Percentiles rank a stretch among this genome's conserved stretches.
These are phyloP conservation scores for Polyporus arcularius DNA, from an alignment of 768 basidiomycete genomes.

Conservation along the genomic window DNA sequence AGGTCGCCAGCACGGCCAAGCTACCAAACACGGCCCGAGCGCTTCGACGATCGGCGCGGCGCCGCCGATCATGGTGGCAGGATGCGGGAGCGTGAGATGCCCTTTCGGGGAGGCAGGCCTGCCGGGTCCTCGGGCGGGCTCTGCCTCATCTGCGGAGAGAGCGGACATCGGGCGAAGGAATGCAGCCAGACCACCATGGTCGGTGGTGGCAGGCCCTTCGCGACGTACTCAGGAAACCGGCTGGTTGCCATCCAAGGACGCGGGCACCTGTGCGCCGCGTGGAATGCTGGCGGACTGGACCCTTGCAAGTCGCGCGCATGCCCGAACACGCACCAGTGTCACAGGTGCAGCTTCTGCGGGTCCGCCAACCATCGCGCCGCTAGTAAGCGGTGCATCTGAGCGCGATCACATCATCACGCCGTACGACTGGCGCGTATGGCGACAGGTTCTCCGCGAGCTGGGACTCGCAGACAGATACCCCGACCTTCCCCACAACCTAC, in stretches of 20 bases:
- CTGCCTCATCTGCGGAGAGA: conserved; percentile 1
- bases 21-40: background rate
- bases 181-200: background rate
- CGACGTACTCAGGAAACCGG: background rate
- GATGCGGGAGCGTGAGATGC: background rate
- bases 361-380: conserved; percentile 3
- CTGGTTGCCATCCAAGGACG: background rate
- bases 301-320: background rate
- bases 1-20: background rate
- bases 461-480: background rate
- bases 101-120: conserved; percentile 5
- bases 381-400: conserved; percentile 1
- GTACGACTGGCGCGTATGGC: background rate
- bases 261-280: background rate
- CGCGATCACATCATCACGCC: conserved; percentile 6
- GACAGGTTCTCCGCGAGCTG: background rate
- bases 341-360: conserved; percentile 7
- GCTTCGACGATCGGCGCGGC: background rate
- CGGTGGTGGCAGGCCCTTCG: background rate
- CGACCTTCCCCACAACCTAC: background rate
- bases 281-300: background rate
- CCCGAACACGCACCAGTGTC: background rate
- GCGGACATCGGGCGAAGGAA: background rate
- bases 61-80: background rate
- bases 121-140: background rate